Base-by-base conservation (phyloP, 169 alveolate genomes). In the Eimeria sp. region DNA sequence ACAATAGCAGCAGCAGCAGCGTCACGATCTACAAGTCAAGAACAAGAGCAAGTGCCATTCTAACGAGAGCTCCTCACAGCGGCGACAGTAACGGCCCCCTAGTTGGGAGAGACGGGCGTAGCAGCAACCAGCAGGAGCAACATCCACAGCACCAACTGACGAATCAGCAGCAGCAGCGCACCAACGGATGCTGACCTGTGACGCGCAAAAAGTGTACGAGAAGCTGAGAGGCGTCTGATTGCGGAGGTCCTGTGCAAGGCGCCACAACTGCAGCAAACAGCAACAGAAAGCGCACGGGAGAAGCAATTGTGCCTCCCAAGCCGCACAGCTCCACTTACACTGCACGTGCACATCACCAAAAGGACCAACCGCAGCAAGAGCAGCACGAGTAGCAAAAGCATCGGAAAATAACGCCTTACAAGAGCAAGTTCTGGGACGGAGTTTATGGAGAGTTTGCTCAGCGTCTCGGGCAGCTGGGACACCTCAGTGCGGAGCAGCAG, bases 381-480 rank as follows among this genome's bases (percentile, higher is more conserved):
- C 58, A n/a, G 89, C 89, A 43, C 65, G 57, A 27, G 61, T 11
- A 51, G 58, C 58, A 51, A 11, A 58, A 61, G 78, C 80, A 84
- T 76, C 61, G 54, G 61, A 34, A 30, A 58, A 10, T 4, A 7
- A 5, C 20, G 61, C 61, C 80, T 30, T 14, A 84, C 92, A 54
- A 27, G 30, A 10, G 80, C 18, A 16, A 94, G 96, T 40, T 94
- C 88, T 34, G 57, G 67, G 75, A 67, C 43, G 73, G 90, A 67
- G 63, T 84, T 70, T 16, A 94, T 78, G n/a, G 95, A 63, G 65
- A 94, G 72, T 75, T 78, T 82, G 75, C 95, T 65, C 51, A 94
- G 95, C 30, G 96, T 94, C 80, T 94, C 96, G 16, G 96, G 96
- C 65, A 94, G 89, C 95, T 94, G 96, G 49, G 95, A 78, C n/a